Conservation (phyloP, 257 asterid genomes). For the Rehmannia glutinosa region DNA sequence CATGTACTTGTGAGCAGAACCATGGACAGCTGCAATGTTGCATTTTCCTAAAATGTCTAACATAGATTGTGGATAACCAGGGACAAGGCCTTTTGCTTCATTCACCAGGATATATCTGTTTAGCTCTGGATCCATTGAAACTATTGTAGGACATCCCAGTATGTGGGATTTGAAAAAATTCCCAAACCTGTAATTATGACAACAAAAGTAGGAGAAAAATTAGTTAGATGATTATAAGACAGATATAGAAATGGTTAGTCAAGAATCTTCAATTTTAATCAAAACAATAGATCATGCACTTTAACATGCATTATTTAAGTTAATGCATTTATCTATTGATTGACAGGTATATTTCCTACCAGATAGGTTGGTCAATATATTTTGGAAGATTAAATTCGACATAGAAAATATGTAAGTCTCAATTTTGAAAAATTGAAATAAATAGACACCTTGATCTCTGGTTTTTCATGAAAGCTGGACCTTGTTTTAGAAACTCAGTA, state of each 20-base stretch:
- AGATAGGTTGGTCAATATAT: too few relatives aligned
- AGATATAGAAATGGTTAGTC: too few relatives aligned
- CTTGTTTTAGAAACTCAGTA: constrained; percentile 90
- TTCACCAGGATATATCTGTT: constrained; percentile 70
- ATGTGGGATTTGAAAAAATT: constrained; percentile 76
- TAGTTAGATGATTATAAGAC: too few relatives aligned
- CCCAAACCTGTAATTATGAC: constrained; percentile 53
- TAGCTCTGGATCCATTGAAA: constrained; percentile 85
- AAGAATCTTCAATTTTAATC: too few relatives aligned
- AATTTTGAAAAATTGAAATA: constrained; percentile 7
- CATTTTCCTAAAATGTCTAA: constrained; percentile 73
- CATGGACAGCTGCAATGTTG: constrained; percentile 81
- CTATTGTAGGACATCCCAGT: constrained; percentile 81
- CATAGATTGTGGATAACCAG: constrained; percentile 88
- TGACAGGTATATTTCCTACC: too few relatives aligned
- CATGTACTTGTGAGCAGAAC: constrained; percentile 69
- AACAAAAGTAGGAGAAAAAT: not conserved
- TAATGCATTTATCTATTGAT: too few relatives aligned
- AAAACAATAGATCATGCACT: too few relatives aligned
- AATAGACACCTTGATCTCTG: constrained; percentile 78
- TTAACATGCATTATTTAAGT: too few relatives aligned
- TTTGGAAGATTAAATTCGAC: too few relatives aligned
- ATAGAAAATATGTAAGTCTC: too few relatives aligned
- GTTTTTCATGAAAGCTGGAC: constrained; percentile 87
- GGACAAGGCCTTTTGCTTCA: constrained; percentile 85